phyloP scores from a whole-genome alignment of 1,139 yeast genomes.

The Debaryomycetaceae sp. region DNA sequence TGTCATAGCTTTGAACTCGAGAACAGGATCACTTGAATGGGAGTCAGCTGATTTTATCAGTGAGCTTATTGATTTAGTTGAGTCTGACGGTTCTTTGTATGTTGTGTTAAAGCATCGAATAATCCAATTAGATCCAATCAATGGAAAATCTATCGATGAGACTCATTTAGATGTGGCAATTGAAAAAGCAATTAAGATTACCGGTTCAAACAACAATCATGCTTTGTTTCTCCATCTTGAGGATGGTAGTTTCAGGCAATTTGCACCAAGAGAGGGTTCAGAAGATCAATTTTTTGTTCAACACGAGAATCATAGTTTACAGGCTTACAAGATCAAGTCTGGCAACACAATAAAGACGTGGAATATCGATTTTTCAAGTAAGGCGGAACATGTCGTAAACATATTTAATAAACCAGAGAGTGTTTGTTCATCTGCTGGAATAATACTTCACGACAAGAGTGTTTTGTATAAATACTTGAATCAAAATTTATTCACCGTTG shows the following conservation, averaged over 20 bases:
- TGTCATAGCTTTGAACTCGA: conserved; percentile 31
- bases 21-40: conserved; percentile 29
- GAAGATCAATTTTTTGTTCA: background rate
- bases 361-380: conserved; percentile 18
- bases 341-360: conserved; percentile 21
- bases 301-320: conserved; percentile 10
- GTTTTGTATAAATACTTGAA: conserved; percentile 83
- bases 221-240: background rate
- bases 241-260: background rate
- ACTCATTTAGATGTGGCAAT: background rate
- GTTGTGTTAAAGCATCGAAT: conserved; percentile 18
- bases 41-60: conserved; percentile 9
- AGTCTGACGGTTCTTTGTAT: conserved; percentile 16
- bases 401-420: conserved; percentile 34
- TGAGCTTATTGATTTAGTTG: conserved; percentile 14
- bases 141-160: conserved; percentile 17
- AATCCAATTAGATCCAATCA: conserved; percentile 18
- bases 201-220: background rate
- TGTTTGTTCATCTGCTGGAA: conserved; percentile 63
- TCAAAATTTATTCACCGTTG: conserved; percentile 61
- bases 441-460: conserved; percentile 63
- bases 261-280: background rate
- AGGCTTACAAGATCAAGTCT: conserved; percentile 20
- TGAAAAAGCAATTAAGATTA: background rate
- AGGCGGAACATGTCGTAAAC: conserved; percentile 13